These are phyloP conservation scores for Erodium moschatum DNA, from an alignment of 441 rosid species.

Conservation along the genomic window DNA sequence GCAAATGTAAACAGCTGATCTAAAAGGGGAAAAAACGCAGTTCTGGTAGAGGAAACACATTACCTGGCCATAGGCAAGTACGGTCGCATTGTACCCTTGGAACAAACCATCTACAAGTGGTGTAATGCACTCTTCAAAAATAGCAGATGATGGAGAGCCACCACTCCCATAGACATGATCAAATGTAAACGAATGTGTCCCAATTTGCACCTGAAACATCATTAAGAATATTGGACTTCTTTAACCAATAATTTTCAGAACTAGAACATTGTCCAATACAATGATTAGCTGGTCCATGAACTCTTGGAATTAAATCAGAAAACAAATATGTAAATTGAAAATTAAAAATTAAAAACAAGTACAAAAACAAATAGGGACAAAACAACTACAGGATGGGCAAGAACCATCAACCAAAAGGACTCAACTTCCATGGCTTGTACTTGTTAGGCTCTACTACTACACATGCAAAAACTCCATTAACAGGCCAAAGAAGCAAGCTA, in stretches of 20 bases:
- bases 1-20: constrained; percentile 17
- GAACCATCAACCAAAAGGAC: not conserved
- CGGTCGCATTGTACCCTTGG: constrained; percentile 60
- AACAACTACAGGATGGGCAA: not conserved
- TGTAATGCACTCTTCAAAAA: constrained; percentile 47
- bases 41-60: constrained; percentile 3
- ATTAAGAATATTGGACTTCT: not conserved
- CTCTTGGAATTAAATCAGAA: not conserved
- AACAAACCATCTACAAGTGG: constrained; percentile 54
- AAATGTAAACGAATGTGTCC: constrained; percentile 22
- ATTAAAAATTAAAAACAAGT: no score
- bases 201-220: constrained; percentile 43
- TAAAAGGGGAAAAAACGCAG: constrained; percentile 4
- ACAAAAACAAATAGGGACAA: not conserved
- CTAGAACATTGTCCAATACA: not conserved
- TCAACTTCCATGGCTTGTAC: not conserved
- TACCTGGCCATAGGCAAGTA: constrained; percentile 64
- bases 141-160: constrained; percentile 33
- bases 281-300: not conserved
- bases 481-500: not conserved
- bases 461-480: not conserved
- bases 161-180: constrained; percentile 44
- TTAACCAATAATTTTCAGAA: not conserved
- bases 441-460: not conserved
- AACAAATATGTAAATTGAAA: not conserved